Percentiles rank a stretch among this genome's conserved stretches.
These are phyloP conservation scores for Filobasidium floriforme DNA, from an alignment of 768 basidiomycete genomes.

Conservation along the genomic window DNA sequence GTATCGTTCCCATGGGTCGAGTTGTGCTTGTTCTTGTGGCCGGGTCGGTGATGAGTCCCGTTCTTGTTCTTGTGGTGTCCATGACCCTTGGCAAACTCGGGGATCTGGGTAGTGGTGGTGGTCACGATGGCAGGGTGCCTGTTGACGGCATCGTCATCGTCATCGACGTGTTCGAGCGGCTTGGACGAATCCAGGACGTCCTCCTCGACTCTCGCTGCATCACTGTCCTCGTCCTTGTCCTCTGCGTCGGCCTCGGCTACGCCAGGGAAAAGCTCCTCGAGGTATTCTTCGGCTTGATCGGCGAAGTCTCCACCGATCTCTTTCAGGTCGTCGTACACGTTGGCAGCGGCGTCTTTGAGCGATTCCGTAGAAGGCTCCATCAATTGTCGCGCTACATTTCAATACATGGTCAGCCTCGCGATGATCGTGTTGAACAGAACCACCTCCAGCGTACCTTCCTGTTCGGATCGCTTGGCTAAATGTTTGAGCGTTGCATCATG, in stretches of 20 bases:
- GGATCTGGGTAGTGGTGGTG: constrained; percentile 2
- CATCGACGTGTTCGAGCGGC: constrained; percentile 1
- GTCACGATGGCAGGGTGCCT: background rate
- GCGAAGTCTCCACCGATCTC: constrained; percentile 1
- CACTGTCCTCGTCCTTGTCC: background rate
- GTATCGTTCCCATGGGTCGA: constrained; percentile 15
- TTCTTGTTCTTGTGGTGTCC: constrained; percentile 12
- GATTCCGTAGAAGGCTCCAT: background rate
- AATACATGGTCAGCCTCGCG: background rate
- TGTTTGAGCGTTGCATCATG: background rate
- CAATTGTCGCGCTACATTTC: background rate
- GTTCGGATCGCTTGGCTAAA: background rate
- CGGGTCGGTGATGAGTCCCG: constrained; percentile 8
- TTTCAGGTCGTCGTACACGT: constrained; percentile 9
- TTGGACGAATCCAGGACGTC: constrained; percentile 2
- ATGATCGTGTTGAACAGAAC: background rate
- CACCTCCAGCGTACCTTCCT: background rate
- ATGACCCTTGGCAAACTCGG: constrained; percentile 17
- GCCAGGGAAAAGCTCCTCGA: constrained; percentile 8
- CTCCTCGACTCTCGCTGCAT: constrained; percentile 4
- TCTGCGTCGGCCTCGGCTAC: background rate
- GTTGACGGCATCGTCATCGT: background rate
- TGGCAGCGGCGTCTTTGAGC: constrained; percentile 2
- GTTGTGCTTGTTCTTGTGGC: constrained; percentile 18
- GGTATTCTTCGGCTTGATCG: constrained; percentile 7